Percentiles rank a stretch among this genome's conserved stretches.
Evolutionary conservation across 2,329 filamentous ascomycete genomes (phyloP).

Genomic region (Aspergillus sp.): DNA sequence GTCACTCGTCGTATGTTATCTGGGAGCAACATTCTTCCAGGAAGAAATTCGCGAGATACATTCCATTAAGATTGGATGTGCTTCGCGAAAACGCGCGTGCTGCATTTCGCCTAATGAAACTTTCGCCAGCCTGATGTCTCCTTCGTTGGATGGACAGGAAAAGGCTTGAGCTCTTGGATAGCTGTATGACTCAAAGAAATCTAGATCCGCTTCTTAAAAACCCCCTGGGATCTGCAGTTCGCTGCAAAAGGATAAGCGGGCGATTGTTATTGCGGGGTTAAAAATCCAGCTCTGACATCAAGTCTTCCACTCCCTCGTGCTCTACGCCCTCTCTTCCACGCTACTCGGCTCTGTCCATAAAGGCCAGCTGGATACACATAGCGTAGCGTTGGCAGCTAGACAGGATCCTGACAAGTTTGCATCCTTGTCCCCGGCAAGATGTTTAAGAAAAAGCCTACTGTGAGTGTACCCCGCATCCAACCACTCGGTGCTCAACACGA

Average conservation of each 20-base stretch:
- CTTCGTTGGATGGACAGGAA: too few species aligned
- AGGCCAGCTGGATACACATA: neutral
- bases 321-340: neutral
- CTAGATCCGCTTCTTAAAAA: neutral
- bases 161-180: neutral
- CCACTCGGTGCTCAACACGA: constrained; percentile 21
- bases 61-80: too few species aligned
- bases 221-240: neutral
- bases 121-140: too few species aligned
- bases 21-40: too few species aligned
- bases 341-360: neutral
- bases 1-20: too few species aligned
- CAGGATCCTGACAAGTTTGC: neutral
- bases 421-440: constrained; percentile 40
- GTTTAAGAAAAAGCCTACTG: constrained; percentile 69
- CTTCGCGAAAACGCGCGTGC: too few species aligned
- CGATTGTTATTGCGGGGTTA: constrained; percentile 29
- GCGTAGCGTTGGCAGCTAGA: neutral
- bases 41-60: too few species aligned
- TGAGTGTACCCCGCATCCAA: constrained; percentile 40
- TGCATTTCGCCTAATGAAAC: too few species aligned
- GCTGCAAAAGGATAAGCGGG: constrained; percentile 22
- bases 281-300: constrained; percentile 16
- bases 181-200: neutral
- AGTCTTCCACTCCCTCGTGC: constrained; percentile 4